Evolutionary conservation across 2,329 filamentous ascomycete genomes (phyloP), one percentile per base, ranked within the genome.

Genomic region (Xylariaceae sp.): DNA sequence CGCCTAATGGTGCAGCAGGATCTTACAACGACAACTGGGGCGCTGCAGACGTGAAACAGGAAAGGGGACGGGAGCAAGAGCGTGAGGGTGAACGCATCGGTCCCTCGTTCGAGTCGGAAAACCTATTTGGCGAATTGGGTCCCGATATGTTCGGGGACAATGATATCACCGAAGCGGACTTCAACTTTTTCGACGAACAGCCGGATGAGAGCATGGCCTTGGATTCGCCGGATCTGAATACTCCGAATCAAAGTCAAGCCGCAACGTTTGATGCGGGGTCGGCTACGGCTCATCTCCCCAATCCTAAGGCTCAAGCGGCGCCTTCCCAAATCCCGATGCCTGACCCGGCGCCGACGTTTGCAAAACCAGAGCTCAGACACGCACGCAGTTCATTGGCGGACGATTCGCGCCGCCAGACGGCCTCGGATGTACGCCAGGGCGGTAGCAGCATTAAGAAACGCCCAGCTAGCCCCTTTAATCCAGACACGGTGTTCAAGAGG

Each of bases 101-200:
- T 14, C 56, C 59, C 31, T 65, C 66, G 19, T 55, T 69, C 15
- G 73, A 73, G 16, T 66, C 71, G 7, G 75, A 76, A 19, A 70
- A 82, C 50, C 65, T 87, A 4, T 85, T 86, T 53, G 81, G 74
- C 14, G 82, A 85, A 38, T 69, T 85, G 49, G 79, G 79, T 9
- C 76, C 74, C 7, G 81, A 86, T 48, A 75, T 83, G 50, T 87
- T 86, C 60, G 79, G 73, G n/a, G 76, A 80, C n/a, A 74, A 78
- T 46, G 76, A 80, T 48, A 71, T 90, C n/a, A 88, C 83, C 1
- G 86, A 92, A 50, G 85, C 79, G 5, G 86, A 92, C 55, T 90
- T 90, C 57, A 86, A 76, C 56, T 90, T 89, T 59, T 90, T 90
- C 50, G 85, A 90, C 52, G 80, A 83, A 44, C 64, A 73, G 17